Base-by-base conservation (phyloP, 805 yeast species). In the Ogataea trehaloabstinens region DNA sequence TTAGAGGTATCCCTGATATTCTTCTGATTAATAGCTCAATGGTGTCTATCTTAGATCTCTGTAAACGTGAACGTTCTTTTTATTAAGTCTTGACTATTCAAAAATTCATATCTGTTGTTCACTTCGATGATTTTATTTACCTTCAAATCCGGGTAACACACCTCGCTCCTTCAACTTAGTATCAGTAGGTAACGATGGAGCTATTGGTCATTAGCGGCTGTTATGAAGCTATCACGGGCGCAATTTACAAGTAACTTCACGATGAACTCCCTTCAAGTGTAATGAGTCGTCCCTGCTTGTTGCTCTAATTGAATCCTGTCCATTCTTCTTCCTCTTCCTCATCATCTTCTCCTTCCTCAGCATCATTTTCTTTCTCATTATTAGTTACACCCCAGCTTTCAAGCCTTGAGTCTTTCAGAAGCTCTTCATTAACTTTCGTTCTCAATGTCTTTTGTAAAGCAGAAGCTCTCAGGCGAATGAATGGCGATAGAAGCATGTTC, bases 401-500 rank as follows among this genome's bases (percentile, higher is more conserved):
- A 33, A 88, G 67, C 54, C 93, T 73, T 20, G 65, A 60, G 54
- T 90, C 95, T 1, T 66, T 64, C 28, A 85, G 64, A 0, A 91
- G 71, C 24, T 86, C 93, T 25, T 76, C 80, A 48, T 67, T 70
- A 41, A 82, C 80, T 51, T 78, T 82, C 34, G 69, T 66, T 59
- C 86, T 76, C 43, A 89, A 63, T 3, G 84, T 77, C 64, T 83
- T 85, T 56, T 76, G 70, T 24, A 66, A 60, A 3, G 74, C 69
- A n/a, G 68, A 60, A 21, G 68, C 63, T 19, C 68, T 66, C 38
- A 89, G 66, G 2, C 61, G 67, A 22, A 63, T 63, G 50, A 88
- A 80, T 4, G 95, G 87, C n/a, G 61, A 61, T 12, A 90, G 57
- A 31, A 89, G 64, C 24, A 57, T 55, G 1, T 56, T 58, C 12